Evolutionary conservation across 1,139 yeast species (phyloP).

Genomic region (Magnusiomyces sp.): DNA sequence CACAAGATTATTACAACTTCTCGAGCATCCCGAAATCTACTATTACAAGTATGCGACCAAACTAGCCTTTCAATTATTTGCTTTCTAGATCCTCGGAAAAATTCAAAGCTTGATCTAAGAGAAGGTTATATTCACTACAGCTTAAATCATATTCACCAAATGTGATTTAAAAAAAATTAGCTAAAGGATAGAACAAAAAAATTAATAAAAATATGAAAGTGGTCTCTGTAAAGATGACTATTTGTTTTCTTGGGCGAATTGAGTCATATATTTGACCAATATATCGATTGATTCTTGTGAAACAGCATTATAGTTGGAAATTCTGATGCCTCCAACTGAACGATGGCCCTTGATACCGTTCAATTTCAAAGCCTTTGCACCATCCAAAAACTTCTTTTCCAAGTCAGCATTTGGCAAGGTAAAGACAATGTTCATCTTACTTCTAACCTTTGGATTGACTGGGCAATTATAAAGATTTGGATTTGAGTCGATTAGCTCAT

Average conservation of each 20-base stretch:
- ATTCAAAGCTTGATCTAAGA: no score
- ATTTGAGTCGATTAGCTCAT: conserved; percentile 54
- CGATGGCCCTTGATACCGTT: conserved; percentile 91
- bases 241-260: conserved; percentile 59
- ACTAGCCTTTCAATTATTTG: no score
- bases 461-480: conserved; percentile 60
- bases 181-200: no score
- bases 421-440: conserved; percentile 91
- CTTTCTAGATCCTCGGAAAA: no score
- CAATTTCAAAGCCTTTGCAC: conserved; percentile 48
- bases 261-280: conserved; percentile 50
- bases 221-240: no score
- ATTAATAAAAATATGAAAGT: no score
- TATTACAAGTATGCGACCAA: no score
- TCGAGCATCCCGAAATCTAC: no score
- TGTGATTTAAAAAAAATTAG: no score
- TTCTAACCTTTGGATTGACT: conserved; percentile 56
- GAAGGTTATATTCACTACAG: no score
- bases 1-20: no score
- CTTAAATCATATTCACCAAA: no score
- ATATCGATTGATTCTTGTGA: conserved; percentile 52
- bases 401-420: conserved; percentile 49
- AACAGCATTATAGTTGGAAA: conserved; percentile 82
- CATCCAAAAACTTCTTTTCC: conserved; percentile 60
- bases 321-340: conserved; percentile 95